Evolutionary conservation across 2,329 filamentous ascomycete genomes (phyloP).

Genomic region (Hypoxylon sp.): DNA sequence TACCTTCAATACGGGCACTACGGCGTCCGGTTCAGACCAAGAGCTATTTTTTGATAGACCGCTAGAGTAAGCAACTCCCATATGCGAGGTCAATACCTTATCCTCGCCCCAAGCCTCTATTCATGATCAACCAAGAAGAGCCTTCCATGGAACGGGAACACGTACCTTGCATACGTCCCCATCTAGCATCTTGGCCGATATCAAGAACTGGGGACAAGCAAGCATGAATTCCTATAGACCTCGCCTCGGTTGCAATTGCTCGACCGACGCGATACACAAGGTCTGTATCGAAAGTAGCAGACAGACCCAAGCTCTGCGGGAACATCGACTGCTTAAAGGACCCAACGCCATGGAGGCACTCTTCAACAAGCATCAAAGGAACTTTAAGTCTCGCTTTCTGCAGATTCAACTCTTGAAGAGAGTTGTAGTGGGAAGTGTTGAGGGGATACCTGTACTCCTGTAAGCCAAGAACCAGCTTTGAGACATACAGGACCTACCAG

Average conservation of each 20-base stretch:
- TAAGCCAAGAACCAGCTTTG: neutral
- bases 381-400: constrained; percentile 58
- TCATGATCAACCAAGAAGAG: constrained; percentile 21
- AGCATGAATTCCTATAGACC: constrained; percentile 62
- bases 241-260: constrained; percentile 61
- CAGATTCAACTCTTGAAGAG: constrained; percentile 57
- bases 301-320: constrained; percentile 60
- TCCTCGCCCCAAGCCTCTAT: constrained; percentile 64
- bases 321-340: constrained; percentile 64
- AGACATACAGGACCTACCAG: constrained; percentile 52
- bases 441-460: constrained; percentile 56
- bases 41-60: constrained; percentile 62
- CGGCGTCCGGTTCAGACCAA: constrained; percentile 60
- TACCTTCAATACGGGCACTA: constrained; percentile 62
- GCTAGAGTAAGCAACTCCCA: constrained; percentile 62
- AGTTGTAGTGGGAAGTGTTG: constrained; percentile 61
- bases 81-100: constrained; percentile 60
- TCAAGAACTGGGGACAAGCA: constrained; percentile 63
- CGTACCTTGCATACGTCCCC: constrained; percentile 61
- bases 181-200: constrained; percentile 61
- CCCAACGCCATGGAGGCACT: constrained; percentile 62
- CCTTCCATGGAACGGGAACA: neutral
- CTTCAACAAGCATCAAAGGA: constrained; percentile 60
- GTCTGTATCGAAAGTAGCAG: constrained; percentile 60
- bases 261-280: constrained; percentile 60